Percentiles rank a stretch among this genome's conserved stretches.
Conservation (phyloP, 805 yeast genomes). For the Hanseniaspora meyeri region DNA sequence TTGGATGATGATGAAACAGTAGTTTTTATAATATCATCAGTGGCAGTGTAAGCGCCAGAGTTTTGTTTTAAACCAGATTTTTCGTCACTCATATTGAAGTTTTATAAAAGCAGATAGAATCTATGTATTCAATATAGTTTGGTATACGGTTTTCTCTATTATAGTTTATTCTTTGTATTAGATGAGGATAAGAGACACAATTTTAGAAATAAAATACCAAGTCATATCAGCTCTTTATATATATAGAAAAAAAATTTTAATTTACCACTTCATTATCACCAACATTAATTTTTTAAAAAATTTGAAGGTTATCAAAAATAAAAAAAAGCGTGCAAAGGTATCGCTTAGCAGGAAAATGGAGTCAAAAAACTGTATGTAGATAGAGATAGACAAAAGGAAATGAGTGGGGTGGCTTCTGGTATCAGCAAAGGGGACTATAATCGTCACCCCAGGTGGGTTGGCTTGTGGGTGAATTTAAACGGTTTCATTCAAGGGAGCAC, state of each 20-base stretch:
- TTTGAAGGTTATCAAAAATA: too few species aligned
- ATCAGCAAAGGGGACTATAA: not conserved
- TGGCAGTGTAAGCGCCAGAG: not conserved
- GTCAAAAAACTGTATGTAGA: too few species aligned
- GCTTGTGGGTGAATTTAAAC: not conserved
- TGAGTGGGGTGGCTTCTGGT: too few species aligned
- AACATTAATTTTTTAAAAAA: too few species aligned
- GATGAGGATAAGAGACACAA: not conserved
- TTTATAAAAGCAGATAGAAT: too few species aligned
- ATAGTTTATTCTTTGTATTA: not conserved
- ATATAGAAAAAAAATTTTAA: too few species aligned
- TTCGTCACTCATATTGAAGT: constrained; percentile 3
- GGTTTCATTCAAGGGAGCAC: not conserved
- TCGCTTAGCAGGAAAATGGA: too few species aligned
- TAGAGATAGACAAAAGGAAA: too few species aligned
- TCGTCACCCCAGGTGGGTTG: not conserved
- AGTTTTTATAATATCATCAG: not conserved
- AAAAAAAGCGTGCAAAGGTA: too few species aligned
- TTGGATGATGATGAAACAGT: not conserved
- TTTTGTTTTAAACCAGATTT: not conserved
- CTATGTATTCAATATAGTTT: not conserved
- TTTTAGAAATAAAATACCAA: too few species aligned
- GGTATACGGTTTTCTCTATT: not conserved
- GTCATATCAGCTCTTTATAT: too few species aligned
- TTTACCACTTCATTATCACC: too few species aligned